Evolutionary conservation across 441 rosid species (phyloP).

Genomic region (Hura crepitans): DNA sequence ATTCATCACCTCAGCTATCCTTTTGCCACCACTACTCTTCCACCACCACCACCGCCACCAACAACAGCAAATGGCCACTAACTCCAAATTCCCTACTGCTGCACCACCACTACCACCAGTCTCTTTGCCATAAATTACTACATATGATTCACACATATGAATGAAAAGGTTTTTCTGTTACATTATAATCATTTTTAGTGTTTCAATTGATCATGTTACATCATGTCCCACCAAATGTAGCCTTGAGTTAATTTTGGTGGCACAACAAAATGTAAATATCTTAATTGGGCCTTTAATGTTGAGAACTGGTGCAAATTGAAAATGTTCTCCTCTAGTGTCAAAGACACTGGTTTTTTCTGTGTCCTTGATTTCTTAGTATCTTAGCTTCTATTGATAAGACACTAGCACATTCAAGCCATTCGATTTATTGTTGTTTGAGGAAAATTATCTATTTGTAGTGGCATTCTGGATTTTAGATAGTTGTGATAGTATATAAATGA

Average conservation of each 20-base stretch:
- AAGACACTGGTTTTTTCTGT: neutral
- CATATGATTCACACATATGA: too few species aligned
- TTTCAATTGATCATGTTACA: too few species aligned
- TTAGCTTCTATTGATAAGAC: neutral
- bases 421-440: neutral
- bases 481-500: conserved; percentile 2
- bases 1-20: too few species aligned
- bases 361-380: neutral
- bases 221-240: too few species aligned
- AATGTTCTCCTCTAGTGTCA: neutral
- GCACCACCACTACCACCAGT: too few species aligned
- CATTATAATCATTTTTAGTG: too few species aligned
- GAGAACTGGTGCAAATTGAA: neutral
- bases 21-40: too few species aligned
- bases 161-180: too few species aligned
- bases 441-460: neutral
- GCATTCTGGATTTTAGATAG: neutral
- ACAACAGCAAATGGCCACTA: too few species aligned
- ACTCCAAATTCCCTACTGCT: too few species aligned
- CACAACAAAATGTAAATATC: neutral
- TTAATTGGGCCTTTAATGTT: neutral
- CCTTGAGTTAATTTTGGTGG: neutral
- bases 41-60: too few species aligned
- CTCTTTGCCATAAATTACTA: too few species aligned
- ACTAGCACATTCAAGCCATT: neutral